Conservation (phyloP, 129 eudicot species). For the Arctium lappa region DNA sequence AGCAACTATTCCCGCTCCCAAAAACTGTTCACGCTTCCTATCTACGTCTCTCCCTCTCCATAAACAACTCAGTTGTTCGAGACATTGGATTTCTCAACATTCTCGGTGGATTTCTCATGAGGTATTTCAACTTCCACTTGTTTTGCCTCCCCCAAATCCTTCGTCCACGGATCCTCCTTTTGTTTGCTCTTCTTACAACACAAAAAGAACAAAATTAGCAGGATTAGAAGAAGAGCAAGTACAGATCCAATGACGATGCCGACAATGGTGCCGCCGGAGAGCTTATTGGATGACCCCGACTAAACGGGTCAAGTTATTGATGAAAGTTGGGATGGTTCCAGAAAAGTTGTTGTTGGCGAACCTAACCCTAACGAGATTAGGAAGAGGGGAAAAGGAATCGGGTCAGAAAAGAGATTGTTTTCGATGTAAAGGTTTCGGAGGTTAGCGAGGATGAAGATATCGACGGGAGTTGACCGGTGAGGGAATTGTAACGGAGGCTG, state of each 20-base stretch:
- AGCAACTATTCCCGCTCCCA: too few species aligned
- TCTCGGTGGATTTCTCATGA: constrained; percentile 16
- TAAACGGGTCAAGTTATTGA: constrained; percentile 51
- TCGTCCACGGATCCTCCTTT: constrained; percentile 17
- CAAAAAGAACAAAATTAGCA: constrained; percentile 41
- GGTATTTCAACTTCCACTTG: constrained; percentile 41
- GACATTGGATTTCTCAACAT: neutral
- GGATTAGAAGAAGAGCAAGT: constrained; percentile 43
- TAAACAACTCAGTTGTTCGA: too few species aligned
- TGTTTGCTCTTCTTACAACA: constrained; percentile 44
- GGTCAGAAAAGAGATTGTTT: constrained; percentile 59
- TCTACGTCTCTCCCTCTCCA: too few species aligned
- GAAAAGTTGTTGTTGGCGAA: constrained; percentile 62
- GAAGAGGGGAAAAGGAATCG: constrained; percentile 31
- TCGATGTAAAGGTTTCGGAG: constrained; percentile 71
- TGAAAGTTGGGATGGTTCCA: constrained; percentile 41
- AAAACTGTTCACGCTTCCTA: too few species aligned
- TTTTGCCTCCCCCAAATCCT: constrained; percentile 22
- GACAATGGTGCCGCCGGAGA: constrained; percentile 83
- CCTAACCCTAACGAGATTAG: constrained; percentile 48
- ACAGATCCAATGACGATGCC: constrained; percentile 72
- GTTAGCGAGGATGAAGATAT: constrained; percentile 34
- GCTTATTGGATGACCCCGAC: constrained; percentile 28
- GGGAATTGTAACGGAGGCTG: constrained; percentile 73
- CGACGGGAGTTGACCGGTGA: constrained; percentile 58